Percentiles rank a stretch among this genome's conserved stretches.
These are phyloP conservation scores for Coffea humblotiana DNA, from an alignment of 305 asterid species.

Conservation along the genomic window DNA sequence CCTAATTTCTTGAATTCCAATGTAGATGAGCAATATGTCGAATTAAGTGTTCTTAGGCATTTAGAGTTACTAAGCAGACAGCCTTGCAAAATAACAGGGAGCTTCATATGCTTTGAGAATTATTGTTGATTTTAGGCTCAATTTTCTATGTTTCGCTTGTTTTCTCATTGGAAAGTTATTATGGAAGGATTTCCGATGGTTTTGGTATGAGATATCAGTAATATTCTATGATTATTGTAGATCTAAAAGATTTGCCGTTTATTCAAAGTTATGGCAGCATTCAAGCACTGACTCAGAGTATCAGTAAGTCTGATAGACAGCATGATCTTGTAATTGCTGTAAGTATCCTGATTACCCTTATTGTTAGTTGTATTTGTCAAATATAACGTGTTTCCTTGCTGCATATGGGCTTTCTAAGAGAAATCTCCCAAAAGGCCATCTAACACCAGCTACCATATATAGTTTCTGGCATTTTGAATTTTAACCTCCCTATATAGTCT, in stretches of 20 bases:
- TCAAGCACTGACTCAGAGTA: constrained; percentile 53
- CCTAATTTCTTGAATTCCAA: too few species aligned
- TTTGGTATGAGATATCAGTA: constrained; percentile 1
- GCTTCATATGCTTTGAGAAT: not conserved
- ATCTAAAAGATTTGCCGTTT: constrained; percentile 56
- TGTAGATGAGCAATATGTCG: not conserved
- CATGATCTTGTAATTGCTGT: constrained; percentile 86
- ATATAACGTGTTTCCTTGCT: not conserved
- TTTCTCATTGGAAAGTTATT: not conserved
- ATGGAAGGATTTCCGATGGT: not conserved
- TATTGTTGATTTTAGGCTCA: not conserved
- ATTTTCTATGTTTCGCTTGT: not conserved
- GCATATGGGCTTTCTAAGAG: not conserved
- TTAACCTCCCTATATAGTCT: not conserved
- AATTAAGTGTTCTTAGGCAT: not conserved
- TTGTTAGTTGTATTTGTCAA: not conserved
- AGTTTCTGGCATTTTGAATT: not conserved
- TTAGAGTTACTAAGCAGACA: not conserved
- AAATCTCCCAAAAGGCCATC: not conserved
- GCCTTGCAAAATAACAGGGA: not conserved
- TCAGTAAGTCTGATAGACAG: constrained; percentile 62
- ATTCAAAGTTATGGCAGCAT: constrained; percentile 74
- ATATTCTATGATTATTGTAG: constrained; percentile 34
- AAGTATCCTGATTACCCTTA: constrained; percentile 31
- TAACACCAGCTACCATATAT: not conserved